Evolutionary conservation across 2,329 filamentous ascomycete species (phyloP).

Genomic region (Pezicula rhizophila): DNA sequence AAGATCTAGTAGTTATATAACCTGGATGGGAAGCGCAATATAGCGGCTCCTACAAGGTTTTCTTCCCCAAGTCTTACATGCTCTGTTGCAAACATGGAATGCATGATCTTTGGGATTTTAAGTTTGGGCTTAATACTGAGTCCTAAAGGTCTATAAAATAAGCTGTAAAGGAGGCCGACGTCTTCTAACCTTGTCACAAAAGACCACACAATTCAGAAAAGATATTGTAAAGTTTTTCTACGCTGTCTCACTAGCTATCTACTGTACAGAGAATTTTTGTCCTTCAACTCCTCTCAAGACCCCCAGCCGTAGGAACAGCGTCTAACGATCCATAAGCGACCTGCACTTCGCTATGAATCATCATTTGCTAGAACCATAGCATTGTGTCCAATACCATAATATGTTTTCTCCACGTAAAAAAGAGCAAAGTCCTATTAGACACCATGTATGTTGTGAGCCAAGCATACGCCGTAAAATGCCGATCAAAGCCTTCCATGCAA

Average conservation of each 20-base stretch:
- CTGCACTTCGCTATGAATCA: constrained; percentile 30
- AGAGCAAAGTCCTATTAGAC: constrained; percentile 6
- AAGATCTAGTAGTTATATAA: no score
- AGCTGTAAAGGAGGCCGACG: no score
- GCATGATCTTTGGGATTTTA: no score
- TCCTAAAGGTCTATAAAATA: no score
- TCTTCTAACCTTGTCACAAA: no score
- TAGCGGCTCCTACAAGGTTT: no score
- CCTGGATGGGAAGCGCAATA: no score
- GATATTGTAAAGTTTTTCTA: no score
- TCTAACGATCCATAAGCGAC: constrained; percentile 19
- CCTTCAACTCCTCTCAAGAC: neutral
- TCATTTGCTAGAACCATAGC: neutral
- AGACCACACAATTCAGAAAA: no score
- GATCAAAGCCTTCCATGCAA: constrained; percentile 26
- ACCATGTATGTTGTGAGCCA: neutral
- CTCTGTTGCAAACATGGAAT: no score
- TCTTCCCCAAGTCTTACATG: no score
- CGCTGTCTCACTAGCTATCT: neutral
- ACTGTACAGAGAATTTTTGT: neutral
- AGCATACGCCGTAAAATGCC: constrained; percentile 21
- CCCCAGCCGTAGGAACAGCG: neutral
- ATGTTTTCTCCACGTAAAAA: constrained; percentile 5
- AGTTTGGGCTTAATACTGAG: no score
- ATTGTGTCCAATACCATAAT: neutral